Conservation (phyloP, 257 asterid genomes). For the Nicotiana noctiflora region DNA sequence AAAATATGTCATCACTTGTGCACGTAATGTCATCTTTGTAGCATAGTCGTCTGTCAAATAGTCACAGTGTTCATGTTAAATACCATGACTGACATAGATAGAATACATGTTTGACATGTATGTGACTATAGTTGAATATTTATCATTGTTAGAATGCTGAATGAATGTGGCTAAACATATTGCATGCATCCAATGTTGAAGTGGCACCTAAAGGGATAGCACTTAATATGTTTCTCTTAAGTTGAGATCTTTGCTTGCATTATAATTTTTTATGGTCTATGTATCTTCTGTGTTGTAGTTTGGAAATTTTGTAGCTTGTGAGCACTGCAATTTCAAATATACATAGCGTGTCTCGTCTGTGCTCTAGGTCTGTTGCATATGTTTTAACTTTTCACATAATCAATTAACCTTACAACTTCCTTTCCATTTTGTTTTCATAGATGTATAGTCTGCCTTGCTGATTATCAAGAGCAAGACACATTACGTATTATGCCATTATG, state of each 20-base stretch:
- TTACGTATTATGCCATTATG: slow-evolving; percentile 61
- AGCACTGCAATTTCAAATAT: neutral
- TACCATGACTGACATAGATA: neutral
- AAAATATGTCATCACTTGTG: neutral
- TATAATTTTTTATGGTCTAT: neutral
- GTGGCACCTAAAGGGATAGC: neutral
- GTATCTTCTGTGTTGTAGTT: neutral
- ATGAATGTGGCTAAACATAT: neutral
- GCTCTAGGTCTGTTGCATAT: neutral
- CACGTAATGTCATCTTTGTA: neutral
- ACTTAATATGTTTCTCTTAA: too few species aligned
- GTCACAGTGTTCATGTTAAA: neutral
- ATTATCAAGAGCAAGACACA: slow-evolving; percentile 61
- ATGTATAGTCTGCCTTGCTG: slow-evolving; percentile 71
- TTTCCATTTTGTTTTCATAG: slow-evolving; percentile 22
- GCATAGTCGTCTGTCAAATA: neutral
- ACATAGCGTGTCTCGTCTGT: neutral
- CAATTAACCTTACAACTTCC: neutral
- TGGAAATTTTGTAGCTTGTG: neutral
- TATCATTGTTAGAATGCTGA: neutral
- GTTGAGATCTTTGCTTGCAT: neutral
- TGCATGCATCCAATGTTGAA: neutral
- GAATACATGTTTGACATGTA: neutral
- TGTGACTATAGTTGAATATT: neutral
- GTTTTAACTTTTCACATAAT: too few species aligned